Evolutionary conservation across 164 flowering plant species (phyloP).

Genomic region (Annona squamosa): DNA sequence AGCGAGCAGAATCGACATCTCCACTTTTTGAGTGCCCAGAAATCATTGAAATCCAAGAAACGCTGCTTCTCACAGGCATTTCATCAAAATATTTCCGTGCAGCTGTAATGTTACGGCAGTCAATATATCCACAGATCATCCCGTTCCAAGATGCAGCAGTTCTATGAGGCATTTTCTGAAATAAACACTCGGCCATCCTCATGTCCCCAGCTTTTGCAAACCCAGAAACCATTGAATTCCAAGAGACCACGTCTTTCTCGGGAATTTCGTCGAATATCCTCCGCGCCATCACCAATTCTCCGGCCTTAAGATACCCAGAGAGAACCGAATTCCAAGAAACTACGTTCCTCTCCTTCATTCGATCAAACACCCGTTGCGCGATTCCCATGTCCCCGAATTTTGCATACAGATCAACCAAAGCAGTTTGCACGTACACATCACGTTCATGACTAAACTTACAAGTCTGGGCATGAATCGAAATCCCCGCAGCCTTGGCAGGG

Average conservation of each 20-base stretch:
- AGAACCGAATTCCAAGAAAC: slow-evolving; percentile 44
- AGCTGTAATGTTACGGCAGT: slow-evolving; percentile 21
- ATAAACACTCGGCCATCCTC: slow-evolving; percentile 24
- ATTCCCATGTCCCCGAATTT: slow-evolving; percentile 29
- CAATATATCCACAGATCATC: slow-evolving; percentile 31
- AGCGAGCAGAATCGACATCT: slow-evolving; percentile 25
- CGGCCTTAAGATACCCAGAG: slow-evolving; percentile 26
- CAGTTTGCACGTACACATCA: slow-evolving; percentile 33
- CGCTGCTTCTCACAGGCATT: slow-evolving; percentile 34
- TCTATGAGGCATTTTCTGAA: slow-evolving; percentile 31
- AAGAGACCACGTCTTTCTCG: slow-evolving; percentile 29
- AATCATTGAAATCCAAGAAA: slow-evolving; percentile 38
- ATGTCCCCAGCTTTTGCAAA: slow-evolving; percentile 27
- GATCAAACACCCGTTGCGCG: slow-evolving; percentile 34
- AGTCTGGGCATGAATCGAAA: slow-evolving; percentile 26
- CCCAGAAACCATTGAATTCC: slow-evolving; percentile 39
- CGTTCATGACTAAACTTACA: slow-evolving; percentile 22
- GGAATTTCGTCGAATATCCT: slow-evolving; percentile 30
- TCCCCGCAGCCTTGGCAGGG: slow-evolving; percentile 14
- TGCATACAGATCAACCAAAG: slow-evolving; percentile 31
- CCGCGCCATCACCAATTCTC: slow-evolving; percentile 23
- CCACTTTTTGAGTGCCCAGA: slow-evolving; percentile 35
- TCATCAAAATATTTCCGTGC: slow-evolving; percentile 30
- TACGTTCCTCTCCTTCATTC: slow-evolving; percentile 29
- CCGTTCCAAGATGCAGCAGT: slow-evolving; percentile 39